Evolutionary conservation across 1,139 yeast genomes (phyloP).

Genomic region (Diutina catenulata): DNA sequence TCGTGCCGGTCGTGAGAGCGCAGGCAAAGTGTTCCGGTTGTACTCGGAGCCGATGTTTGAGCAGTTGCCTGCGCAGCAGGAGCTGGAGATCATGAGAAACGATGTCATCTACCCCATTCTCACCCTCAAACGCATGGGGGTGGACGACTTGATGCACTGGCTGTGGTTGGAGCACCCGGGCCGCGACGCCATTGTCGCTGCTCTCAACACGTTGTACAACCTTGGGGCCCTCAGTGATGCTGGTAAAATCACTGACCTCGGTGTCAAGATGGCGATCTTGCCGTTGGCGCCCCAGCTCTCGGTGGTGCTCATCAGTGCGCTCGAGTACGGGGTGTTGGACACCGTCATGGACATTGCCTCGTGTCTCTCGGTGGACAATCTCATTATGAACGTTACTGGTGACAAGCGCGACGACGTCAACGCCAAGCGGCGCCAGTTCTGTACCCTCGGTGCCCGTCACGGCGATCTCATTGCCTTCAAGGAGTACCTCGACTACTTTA

Average conservation of each 20-base stretch:
- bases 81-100: conserved; percentile 82
- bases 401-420: conserved; percentile 76
- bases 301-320: conserved; percentile 71
- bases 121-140: conserved; percentile 73
- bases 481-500: conserved; percentile 59
- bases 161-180: conserved; percentile 92
- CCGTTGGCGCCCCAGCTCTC: conserved; percentile 90
- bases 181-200: conserved; percentile 60
- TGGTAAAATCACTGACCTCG: conserved; percentile 69
- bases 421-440: conserved; percentile 44
- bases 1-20: conserved; percentile 95
- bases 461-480: conserved; percentile 83
- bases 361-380: conserved; percentile 85
- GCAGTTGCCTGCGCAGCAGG: conserved; percentile 65
- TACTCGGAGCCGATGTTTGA: conserved; percentile 63
- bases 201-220: conserved; percentile 66
- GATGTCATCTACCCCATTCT: conserved; percentile 78
- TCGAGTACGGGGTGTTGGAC: conserved; percentile 41
- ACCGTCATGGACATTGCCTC: conserved; percentile 83
- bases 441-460: conserved; percentile 55
- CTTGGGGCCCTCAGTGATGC: conserved; percentile 67
- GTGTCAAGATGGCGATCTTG: conserved; percentile 73
- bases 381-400: conserved; percentile 53
- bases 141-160: conserved; percentile 76
- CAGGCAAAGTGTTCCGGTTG: conserved; percentile 78